Evolutionary conservation across 768 basidiomycete genomes (phyloP).

Genomic region (Lactifluus hygrophoroides): DNA sequence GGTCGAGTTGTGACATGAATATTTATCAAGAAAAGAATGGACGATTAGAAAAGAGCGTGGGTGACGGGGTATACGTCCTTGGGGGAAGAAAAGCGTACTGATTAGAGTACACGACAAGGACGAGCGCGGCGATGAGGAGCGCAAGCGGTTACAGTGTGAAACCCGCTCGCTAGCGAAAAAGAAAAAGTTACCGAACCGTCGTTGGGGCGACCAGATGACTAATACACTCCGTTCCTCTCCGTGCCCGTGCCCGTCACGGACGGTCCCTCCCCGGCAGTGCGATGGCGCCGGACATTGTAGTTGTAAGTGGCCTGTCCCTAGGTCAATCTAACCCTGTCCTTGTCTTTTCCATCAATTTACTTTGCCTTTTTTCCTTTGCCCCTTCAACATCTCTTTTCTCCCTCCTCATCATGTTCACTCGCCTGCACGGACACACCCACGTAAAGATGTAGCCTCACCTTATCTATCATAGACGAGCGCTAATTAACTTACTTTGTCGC

Average conservation of each 20-base stretch:
- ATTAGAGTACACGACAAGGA: not conserved
- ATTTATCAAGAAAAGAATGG: not conserved
- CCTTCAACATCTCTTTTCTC: not conserved
- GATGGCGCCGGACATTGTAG: too few relatives aligned
- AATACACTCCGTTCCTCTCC: not conserved
- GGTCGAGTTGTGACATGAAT: not conserved
- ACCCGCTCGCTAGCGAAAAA: too few relatives aligned
- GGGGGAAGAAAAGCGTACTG: not conserved
- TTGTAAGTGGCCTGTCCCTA: too few relatives aligned
- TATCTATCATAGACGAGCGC: not conserved
- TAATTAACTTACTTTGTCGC: slow-evolving; percentile 6
- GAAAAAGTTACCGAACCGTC: too few relatives aligned
- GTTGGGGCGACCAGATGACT: not conserved
- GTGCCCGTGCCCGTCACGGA: too few relatives aligned
- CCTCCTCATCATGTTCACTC: not conserved
- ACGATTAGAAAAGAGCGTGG: slow-evolving; percentile 9
- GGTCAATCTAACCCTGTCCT: too few relatives aligned
- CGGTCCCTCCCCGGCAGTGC: too few relatives aligned
- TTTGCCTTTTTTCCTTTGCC: not conserved
- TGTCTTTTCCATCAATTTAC: too few relatives aligned
- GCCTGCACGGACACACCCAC: not conserved
- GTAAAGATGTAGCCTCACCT: not conserved
- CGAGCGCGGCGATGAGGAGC: not conserved
- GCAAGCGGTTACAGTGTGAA: too few relatives aligned
- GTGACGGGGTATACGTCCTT: not conserved